These are phyloP conservation scores for Leucosporidium creatinivorum DNA, from an alignment of 768 basidiomycete genomes.

Conservation along the genomic window DNA sequence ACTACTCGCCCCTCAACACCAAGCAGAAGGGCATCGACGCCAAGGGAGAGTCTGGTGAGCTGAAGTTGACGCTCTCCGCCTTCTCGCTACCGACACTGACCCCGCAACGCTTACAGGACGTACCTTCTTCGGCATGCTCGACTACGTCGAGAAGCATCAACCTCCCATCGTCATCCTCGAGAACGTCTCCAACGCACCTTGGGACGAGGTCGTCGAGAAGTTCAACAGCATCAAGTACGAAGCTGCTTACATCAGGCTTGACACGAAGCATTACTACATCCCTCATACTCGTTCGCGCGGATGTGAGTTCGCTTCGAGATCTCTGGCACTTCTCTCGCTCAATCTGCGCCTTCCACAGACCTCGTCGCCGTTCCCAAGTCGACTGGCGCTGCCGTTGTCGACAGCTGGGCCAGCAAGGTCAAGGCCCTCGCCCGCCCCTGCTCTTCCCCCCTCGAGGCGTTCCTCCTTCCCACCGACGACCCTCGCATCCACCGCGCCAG, in stretches of 20 bases:
- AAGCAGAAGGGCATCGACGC: constrained; percentile 82
- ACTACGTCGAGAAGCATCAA: constrained; percentile 76
- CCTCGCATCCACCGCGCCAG: constrained; percentile 83
- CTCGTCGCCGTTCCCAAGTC: constrained; percentile 68
- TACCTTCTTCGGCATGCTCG: constrained; percentile 91
- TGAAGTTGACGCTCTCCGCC: neutral
- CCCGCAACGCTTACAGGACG: constrained; percentile 44
- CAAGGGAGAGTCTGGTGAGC: constrained; percentile 69
- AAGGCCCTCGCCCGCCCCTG: constrained; percentile 67
- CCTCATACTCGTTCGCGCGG: constrained; percentile 90
- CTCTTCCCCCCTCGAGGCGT: constrained; percentile 81
- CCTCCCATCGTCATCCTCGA: constrained; percentile 90
- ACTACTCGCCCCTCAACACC: constrained; percentile 93
- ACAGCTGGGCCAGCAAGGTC: constrained; percentile 52
- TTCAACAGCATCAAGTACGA: constrained; percentile 71
- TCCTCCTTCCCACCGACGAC: constrained; percentile 83
- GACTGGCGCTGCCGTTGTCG: constrained; percentile 51
- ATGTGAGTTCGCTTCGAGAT: constrained; percentile 41
- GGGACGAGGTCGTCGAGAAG: constrained; percentile 65
- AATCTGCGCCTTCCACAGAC: constrained; percentile 41
- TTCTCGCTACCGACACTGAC: too few species aligned
- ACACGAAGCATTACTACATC: constrained; percentile 72
- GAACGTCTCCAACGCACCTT: constrained; percentile 87
- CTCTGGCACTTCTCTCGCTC: too few species aligned
- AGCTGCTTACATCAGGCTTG: constrained; percentile 62